Base-by-base conservation (phyloP, 306 rosid genomes). In the Pterocarpus santalinus region DNA sequence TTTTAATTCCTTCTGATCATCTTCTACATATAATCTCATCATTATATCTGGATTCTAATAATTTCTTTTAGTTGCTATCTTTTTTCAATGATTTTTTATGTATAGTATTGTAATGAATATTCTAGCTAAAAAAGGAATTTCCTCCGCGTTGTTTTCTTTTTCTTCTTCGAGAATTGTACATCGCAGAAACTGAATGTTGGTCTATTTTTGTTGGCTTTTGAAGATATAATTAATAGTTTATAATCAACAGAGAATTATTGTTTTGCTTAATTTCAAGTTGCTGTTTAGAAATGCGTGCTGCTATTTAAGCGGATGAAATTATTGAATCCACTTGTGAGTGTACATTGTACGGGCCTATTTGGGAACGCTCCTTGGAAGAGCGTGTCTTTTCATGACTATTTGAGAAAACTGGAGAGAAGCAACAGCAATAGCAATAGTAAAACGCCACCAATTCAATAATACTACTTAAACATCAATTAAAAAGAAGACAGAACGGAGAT, bases 401-500 rank as follows among this genome's bases (percentile, higher is more conserved):
- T n/a, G 39, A 53, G 58, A 38, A 8, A n/a, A 4, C 30, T 83
- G 70, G 57, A 15, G 70, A 77, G 39, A 62, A 41, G 63, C 46
- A 55, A 2, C 53, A 11, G 5, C 4, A 13, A 46, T 66, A 78
- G 17, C 14, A 12, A 11, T 7, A 65, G 62, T 63, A 38, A 35
- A 73, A 55, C 36, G 16, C 69, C 53, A 2, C 76, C 76, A 57
- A 33, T 13, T 57, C 1, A 62, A 52, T 5, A 61, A 53, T 5
- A 53, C 2, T 38, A 38, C 8, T 7, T 43, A 43, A 47, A 47
- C 53, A 16, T 5, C 7, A 15, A n/a, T n/a, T 14, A 1, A 53
- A 2, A 55, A 17, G 30, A 55, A 5, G 4, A 55, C 12, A 13
- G 22, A 15, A 14, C 4, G 43, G 7, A 43, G 8, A 4, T 43